Base-by-base conservation (phyloP, 306 rosid species). In the Gillenia trifoliata region DNA sequence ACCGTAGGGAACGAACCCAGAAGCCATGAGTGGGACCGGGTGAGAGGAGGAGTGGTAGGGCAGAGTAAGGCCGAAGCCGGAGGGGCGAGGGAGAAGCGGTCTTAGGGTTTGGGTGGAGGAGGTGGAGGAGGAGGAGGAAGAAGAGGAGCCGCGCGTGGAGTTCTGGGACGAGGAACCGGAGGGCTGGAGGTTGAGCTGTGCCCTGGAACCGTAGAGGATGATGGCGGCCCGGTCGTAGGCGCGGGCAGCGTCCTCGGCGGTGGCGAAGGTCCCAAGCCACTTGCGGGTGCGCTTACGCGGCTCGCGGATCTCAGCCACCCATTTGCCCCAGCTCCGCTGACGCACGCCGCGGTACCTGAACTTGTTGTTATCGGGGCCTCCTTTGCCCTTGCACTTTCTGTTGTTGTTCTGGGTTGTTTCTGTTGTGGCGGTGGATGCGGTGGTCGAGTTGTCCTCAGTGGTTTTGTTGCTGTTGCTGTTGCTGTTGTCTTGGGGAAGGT, bases 271-370 rank as follows among this genome's bases (percentile, higher is more conserved):
- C 4, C 98, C 97, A 3, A 94, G 98, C 97, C 98, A 90, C 81
- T 91, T 94, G 11, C 98, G 88, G 0, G 97, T 90, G 0, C 98
- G 84, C 77, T 91, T 91, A 15, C 97, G 86, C 0, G 98, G 98
- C 81, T 94, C 97, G 3, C 98, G 91, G 81, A 94, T 94, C 97
- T 94, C 98, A 7, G 98, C 98, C 0, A 94, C 98, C 98, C 98
- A 94, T 70, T 94, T 94, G 0, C 98, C 98, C 98, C 97, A 94
- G 80, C 98, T 93, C 11, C 98, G 85, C 69, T 93, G 97, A 15
- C 98, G 80, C 11, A 94, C 97, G 0, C 98, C 98, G 1, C 97
- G 97, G 82, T 84, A 94, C 12, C 97, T 71, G 76, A 91, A 94
- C 81, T 91, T 94, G 83, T 84, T 90, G 82, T 94, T 94, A 78